Evolutionary conservation across 1,284 basidiomycete genomes (phyloP), one percentile per base, ranked within the genome.

Genomic region (Cutaneotrichosporon mucoides): DNA sequence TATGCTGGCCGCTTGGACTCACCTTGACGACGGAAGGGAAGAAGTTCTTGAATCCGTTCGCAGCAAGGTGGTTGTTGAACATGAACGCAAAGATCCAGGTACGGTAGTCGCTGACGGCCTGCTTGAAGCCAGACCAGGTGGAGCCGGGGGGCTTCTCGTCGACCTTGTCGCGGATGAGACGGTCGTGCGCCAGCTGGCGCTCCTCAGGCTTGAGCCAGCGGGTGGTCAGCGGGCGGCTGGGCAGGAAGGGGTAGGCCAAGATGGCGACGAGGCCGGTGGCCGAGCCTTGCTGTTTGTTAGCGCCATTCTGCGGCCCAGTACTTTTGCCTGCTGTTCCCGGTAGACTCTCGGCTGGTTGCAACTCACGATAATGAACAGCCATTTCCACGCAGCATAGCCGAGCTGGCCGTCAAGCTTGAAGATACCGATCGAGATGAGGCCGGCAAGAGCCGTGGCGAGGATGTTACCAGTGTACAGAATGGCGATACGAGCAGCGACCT

Each of bases 401-500:
- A 10, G 40, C 13, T 35, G 37, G 35, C 65, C 65, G 12, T 64
- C 58, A 16, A 66, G 53, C 42, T 60, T 44, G 47, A 65, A 62
- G 43, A 67, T 57, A 6, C 59, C 68, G 5, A 57, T 53, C 33
- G 61, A 57, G 55, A 69, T 66, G 41, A 67, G 63, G 24, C 66
- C 64, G 1, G 64, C 62, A 16, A 67, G 51, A 12, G 65, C 63
- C 1, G 63, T 65, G 10, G 66, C 60, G 50, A 69, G 57, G 36
- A 66, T 60, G 57, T 66, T 66, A 42, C 56, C 66, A 2, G 68
- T 69, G 58, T 73, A 77, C 11, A 76, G 64, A 24, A 75, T 56
- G 4, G 75, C 72, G 6, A 73, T 73, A 16, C 77, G 64, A 3
- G 68, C 64, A 0, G 70, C 73, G 44, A 79, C 67, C 57, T 77